Evolutionary conservation across 1,139 yeast genomes (phyloP).

Genomic region (Geotrichum siamense): DNA sequence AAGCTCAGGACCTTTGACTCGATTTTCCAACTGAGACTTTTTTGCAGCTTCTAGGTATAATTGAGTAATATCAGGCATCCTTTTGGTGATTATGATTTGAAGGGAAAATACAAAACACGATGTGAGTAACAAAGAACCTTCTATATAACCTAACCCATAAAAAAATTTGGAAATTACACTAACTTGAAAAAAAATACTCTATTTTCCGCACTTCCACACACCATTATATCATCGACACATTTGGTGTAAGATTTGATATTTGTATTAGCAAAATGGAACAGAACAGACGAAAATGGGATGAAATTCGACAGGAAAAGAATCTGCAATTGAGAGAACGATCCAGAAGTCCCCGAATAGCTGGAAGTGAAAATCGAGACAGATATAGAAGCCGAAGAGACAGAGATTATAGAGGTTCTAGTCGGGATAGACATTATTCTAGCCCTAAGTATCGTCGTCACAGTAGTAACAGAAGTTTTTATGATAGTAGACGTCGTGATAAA

Average conservation of each 20-base stretch:
- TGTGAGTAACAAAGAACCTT: too few species aligned
- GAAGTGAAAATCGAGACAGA: conserved; percentile 1
- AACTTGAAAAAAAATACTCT: neutral
- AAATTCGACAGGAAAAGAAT: conserved; percentile 11
- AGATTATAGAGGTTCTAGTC: conserved; percentile 4
- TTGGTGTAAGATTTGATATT: neutral
- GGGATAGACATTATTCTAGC: conserved; percentile 5
- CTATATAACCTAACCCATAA: neutral
- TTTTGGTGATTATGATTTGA: neutral
- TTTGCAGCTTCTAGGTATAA: conserved; percentile 25
- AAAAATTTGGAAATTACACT: neutral
- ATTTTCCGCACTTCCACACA: neutral
- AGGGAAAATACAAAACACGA: too few species aligned
- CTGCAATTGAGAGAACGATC: conserved; percentile 7
- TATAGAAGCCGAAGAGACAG: conserved; percentile 6
- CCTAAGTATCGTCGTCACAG: conserved; percentile 8
- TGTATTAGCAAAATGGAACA: conserved; percentile 10
- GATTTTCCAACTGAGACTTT: conserved; percentile 12
- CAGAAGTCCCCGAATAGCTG: conserved; percentile 8
- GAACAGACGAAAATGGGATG: conserved; percentile 15
- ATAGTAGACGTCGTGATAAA: conserved; percentile 9
- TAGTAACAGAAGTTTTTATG: conserved; percentile 6
- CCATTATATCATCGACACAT: neutral
- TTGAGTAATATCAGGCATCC: conserved; percentile 23
- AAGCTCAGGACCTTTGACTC: conserved; percentile 9